phyloP scores from a whole-genome alignment of 2,329 filamentous ascomycete species.

The Penicillium expansum region DNA sequence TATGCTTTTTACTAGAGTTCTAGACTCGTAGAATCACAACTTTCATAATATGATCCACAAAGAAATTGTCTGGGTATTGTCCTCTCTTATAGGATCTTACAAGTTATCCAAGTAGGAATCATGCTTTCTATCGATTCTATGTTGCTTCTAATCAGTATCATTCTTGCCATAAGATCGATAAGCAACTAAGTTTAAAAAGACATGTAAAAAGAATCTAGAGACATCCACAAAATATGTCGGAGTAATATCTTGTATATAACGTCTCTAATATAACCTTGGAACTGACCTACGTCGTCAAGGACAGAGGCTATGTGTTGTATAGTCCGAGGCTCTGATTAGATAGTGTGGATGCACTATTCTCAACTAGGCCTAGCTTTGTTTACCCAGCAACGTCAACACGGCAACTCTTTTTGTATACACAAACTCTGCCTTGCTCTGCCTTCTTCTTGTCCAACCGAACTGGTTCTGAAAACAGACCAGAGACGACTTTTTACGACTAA shows the following conservation, averaged over 20 bases:
- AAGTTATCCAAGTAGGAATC: background rate
- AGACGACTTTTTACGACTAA: background rate
- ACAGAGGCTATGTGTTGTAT: background rate
- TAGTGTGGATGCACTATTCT: conserved; percentile 4
- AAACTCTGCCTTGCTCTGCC: conserved; percentile 3
- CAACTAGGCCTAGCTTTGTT: conserved; percentile 20
- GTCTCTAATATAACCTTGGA: too few relatives aligned
- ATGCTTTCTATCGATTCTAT: background rate
- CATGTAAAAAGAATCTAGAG: background rate
- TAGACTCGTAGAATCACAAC: background rate
- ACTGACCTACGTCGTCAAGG: background rate
- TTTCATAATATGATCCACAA: too few relatives aligned
- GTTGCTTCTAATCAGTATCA: background rate
- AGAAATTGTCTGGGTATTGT: too few relatives aligned
- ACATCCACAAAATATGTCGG: background rate
- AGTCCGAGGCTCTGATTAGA: background rate
- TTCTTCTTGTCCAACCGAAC: background rate
- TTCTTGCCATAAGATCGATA: background rate
- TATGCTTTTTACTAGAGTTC: background rate
- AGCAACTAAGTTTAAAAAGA: background rate
- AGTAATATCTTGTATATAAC: background rate
- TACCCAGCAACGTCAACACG: conserved; percentile 19
- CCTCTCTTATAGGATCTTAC: background rate
- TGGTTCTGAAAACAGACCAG: conserved; percentile 2
- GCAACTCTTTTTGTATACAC: conserved; percentile 10